Evolutionary conservation across 768 basidiomycete genomes (phyloP).

Genomic region (Lentinula boryana): DNA sequence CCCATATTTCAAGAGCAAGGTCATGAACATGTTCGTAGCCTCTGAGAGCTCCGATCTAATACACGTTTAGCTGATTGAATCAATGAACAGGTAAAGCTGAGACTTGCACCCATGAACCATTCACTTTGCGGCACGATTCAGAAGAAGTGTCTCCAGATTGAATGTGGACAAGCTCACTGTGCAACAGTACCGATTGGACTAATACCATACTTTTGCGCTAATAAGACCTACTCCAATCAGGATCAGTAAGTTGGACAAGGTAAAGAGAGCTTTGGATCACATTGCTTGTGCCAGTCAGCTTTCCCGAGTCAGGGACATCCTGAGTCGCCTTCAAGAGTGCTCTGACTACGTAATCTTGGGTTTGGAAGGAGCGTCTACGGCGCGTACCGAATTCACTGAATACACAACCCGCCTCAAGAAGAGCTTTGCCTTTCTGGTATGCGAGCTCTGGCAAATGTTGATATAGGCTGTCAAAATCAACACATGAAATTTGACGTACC

Average conservation of each 20-base stretch:
- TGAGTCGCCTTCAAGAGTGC: slow-evolving; percentile 61
- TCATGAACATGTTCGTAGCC: slow-evolving; percentile 79
- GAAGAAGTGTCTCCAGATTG: neutral
- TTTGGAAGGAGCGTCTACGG: slow-evolving; percentile 63
- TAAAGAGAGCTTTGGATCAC: slow-evolving; percentile 33
- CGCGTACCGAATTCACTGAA: slow-evolving; percentile 90
- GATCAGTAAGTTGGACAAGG: neutral
- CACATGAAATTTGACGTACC: slow-evolving; percentile 32
- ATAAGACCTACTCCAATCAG: slow-evolving; percentile 51
- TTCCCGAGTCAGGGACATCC: slow-evolving; percentile 41
- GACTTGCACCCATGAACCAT: slow-evolving; percentile 84
- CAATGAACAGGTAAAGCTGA: neutral
- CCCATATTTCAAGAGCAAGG: slow-evolving; percentile 81
- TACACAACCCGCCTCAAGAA: slow-evolving; percentile 58
- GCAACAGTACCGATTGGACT: slow-evolving; percentile 77
- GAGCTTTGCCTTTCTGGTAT: slow-evolving; percentile 58
- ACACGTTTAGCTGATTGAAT: neutral
- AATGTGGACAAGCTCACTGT: slow-evolving; percentile 47
- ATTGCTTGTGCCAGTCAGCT: slow-evolving; percentile 84
- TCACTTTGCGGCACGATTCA: slow-evolving; percentile 43
- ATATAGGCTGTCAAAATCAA: neutral
- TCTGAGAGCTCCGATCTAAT: slow-evolving; percentile 71
- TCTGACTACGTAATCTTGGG: slow-evolving; percentile 74
- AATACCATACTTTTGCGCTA: slow-evolving; percentile 72
- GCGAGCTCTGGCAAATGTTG: slow-evolving; percentile 50